phyloP scores from a whole-genome alignment of 768 basidiomycete genomes.

The Sistotremastrum suecicum region DNA sequence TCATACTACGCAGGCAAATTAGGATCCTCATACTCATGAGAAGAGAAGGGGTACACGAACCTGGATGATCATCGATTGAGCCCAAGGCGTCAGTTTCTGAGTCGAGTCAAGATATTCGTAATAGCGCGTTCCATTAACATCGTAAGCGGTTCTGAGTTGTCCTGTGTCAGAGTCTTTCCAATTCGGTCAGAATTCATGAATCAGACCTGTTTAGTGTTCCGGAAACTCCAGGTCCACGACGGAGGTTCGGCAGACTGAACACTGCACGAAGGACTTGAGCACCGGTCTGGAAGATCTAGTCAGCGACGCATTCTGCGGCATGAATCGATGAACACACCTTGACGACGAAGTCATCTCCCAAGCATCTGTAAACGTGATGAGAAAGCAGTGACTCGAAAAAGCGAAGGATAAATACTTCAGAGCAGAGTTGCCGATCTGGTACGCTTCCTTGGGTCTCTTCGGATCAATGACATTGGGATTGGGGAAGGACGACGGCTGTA shows the following conservation, averaged over 20 bases:
- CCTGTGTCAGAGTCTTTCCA: background rate
- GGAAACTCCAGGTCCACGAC: slow-evolving; percentile 54
- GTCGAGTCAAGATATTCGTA: slow-evolving; percentile 41
- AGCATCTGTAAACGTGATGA: slow-evolving; percentile 10
- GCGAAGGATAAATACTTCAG: slow-evolving; percentile 21
- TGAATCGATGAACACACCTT: slow-evolving; percentile 24
- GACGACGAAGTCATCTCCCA: slow-evolving; percentile 40
- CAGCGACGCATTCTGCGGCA: background rate
- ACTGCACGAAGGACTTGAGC: slow-evolving; percentile 51
- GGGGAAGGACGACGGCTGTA: slow-evolving; percentile 37
- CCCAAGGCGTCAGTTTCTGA: slow-evolving; percentile 48
- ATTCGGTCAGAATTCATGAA: background rate
- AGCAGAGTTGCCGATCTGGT: slow-evolving; percentile 34
- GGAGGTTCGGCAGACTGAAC: slow-evolving; percentile 40
- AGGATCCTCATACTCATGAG: too few species aligned
- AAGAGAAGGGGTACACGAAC: slow-evolving; percentile 16
- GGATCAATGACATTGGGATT: slow-evolving; percentile 31
- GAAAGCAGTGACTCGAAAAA: background rate
- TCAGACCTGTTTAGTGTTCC: slow-evolving; percentile 44
- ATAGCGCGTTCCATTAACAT: slow-evolving; percentile 28
- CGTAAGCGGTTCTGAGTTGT: slow-evolving; percentile 10
- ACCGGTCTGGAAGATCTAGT: slow-evolving; percentile 26
- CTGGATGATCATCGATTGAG: slow-evolving; percentile 47
- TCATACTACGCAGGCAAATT: too few species aligned
- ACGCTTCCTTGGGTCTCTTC: slow-evolving; percentile 29